phyloP scores from a whole-genome alignment of 202 grass and related monocot genomes.

The Zoysia matrella region DNA sequence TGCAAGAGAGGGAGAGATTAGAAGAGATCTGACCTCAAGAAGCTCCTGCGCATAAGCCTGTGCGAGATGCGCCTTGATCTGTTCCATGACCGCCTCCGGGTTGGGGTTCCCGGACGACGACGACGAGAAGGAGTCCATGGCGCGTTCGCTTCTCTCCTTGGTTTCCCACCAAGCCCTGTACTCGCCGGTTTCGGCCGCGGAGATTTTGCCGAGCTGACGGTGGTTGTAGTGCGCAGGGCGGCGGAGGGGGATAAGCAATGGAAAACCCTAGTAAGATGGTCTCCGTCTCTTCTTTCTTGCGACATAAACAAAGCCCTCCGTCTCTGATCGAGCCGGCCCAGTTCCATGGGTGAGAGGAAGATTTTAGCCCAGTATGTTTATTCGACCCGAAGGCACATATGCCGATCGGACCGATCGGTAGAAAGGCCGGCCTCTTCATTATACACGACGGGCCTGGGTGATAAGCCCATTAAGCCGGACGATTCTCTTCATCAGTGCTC shows the following conservation, averaged over 20 bases:
- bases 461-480: too few relatives aligned
- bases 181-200: background rate
- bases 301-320: background rate
- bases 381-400: background rate
- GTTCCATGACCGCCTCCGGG: slow-evolving; percentile 68
- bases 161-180: background rate
- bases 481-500: too few relatives aligned
- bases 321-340: background rate
- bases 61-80: slow-evolving; percentile 81
- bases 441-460: background rate
- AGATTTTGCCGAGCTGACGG: background rate
- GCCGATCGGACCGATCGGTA: too few relatives aligned
- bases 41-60: slow-evolving; percentile 83
- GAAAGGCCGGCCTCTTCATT: background rate
- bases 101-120: slow-evolving; percentile 55
- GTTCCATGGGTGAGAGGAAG: too few relatives aligned
- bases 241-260: background rate
- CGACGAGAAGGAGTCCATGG: slow-evolving; percentile 85
- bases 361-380: background rate
- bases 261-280: slow-evolving; percentile 42
- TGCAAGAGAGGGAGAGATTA: background rate
- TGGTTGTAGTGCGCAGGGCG: slow-evolving; percentile 19
- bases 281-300: background rate
- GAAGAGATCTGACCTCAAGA: slow-evolving; percentile 57
- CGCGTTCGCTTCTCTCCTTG: background rate